Percentiles rank a stretch among this genome's conserved stretches.
phyloP scores from a whole-genome alignment of 495 filamentous ascomycete genomes.

The Lasiosphaeria miniovina region DNA sequence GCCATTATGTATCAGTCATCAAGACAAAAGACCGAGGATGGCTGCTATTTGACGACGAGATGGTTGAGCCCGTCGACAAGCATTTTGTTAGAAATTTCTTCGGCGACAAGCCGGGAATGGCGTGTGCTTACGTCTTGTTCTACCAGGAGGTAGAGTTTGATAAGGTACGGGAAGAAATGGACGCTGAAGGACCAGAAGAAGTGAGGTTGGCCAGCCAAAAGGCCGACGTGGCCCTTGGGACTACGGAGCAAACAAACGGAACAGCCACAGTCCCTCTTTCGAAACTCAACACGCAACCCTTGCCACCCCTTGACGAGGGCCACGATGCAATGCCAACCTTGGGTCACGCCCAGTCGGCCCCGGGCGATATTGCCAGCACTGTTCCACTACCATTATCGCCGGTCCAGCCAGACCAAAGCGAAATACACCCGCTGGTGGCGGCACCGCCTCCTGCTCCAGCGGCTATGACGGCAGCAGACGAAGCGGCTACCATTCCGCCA shows the following conservation, averaged over 20 bases:
- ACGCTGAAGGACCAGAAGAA: constrained; percentile 71
- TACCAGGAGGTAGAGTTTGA: constrained; percentile 96
- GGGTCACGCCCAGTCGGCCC: constrained; percentile 60
- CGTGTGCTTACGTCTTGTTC: constrained; percentile 95
- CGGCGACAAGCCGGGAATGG: constrained; percentile 83
- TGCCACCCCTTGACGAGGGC: constrained; percentile 42
- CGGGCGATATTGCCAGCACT: constrained; percentile 32
- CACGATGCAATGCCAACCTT: constrained; percentile 52
- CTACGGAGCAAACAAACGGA: constrained; percentile 40
- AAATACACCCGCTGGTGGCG: constrained; percentile 25
- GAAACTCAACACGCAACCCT: constrained; percentile 41
- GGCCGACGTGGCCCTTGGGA: constrained; percentile 47
- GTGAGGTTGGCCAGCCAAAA: constrained; percentile 55
- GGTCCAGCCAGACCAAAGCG: constrained; percentile 29
- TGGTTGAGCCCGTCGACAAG: constrained; percentile 97
- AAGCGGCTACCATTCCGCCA: constrained; percentile 30
- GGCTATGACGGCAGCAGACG: constrained; percentile 25
- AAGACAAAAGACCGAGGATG: constrained; percentile 96
- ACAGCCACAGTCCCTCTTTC: constrained; percentile 27
- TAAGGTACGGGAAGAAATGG: constrained; percentile 75
- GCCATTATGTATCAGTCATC: constrained; percentile 96
- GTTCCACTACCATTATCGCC: constrained; percentile 5
- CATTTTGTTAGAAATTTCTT: constrained; percentile 97
- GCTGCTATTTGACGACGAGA: constrained; percentile 95
- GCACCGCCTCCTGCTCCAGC: constrained; percentile 30